Conservation (phyloP, 2,329 filamentous ascomycete species). For the Penicillium occitanis region DNA sequence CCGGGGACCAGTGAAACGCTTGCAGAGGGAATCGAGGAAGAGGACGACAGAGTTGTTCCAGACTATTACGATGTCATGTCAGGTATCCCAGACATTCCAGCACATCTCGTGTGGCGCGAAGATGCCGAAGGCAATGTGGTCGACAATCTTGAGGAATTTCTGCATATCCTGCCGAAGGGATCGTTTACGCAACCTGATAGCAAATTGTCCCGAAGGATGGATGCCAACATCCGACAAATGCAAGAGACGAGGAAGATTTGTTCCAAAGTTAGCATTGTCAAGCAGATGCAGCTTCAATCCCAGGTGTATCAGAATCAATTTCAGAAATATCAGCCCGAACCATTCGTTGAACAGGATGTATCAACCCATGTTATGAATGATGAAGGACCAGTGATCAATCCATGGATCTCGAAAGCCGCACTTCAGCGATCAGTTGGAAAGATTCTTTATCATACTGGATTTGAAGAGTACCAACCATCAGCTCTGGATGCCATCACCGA, state of each 20-base stretch:
- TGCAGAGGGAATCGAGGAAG: constrained; percentile 85
- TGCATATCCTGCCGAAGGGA: constrained; percentile 72
- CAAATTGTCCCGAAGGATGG: constrained; percentile 73
- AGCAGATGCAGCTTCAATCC: constrained; percentile 98
- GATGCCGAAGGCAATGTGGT: constrained; percentile 86
- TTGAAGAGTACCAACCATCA: constrained; percentile 94
- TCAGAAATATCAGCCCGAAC: constrained; percentile 88
- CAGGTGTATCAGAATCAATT: constrained; percentile 99
- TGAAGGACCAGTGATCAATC: constrained; percentile 82
- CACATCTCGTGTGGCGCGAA: constrained; percentile 80
- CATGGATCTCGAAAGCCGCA: constrained; percentile 76
- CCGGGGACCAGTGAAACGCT: constrained; percentile 68
- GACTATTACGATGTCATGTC: constrained; percentile 92
- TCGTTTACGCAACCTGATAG: constrained; percentile 74
- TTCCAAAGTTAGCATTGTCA: constrained; percentile 95
- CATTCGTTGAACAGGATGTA: constrained; percentile 82
- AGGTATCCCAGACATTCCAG: constrained; percentile 78
- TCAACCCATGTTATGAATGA: constrained; percentile 87
- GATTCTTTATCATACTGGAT: constrained; percentile 92
- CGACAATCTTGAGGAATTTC: constrained; percentile 80
- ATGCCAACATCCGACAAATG: constrained; percentile 89
- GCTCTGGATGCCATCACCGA: constrained; percentile 89
- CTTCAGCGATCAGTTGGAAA: constrained; percentile 90
- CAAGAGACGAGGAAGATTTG: constrained; percentile 95
- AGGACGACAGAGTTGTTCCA: constrained; percentile 79